Conservation (phyloP, 305 asterid genomes). For the Fraxinus dipetala region DNA sequence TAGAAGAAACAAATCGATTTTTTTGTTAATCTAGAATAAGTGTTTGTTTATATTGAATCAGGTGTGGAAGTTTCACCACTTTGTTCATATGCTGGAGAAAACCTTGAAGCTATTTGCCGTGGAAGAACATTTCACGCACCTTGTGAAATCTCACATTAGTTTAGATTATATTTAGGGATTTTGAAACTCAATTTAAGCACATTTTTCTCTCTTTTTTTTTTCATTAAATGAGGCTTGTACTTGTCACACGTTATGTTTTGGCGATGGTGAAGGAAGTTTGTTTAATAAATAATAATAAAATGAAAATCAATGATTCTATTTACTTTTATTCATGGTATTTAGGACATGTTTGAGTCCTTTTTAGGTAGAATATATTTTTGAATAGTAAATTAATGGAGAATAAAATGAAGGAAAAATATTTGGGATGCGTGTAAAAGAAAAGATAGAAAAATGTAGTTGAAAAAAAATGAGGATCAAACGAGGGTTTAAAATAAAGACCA, state of each 20-base stretch:
- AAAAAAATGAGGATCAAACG: no score
- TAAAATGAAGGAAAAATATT: no score
- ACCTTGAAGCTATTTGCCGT: constrained; percentile 87
- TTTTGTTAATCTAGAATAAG: neutral
- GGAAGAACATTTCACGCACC: constrained; percentile 97
- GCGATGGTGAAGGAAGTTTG: neutral
- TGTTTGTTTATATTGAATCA: constrained; percentile 23
- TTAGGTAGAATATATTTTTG: no score
- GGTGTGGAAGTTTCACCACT: constrained; percentile 98
- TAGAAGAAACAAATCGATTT: neutral
- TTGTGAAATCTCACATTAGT: constrained; percentile 76
- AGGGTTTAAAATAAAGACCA: neutral
- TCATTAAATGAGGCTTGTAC: neutral
- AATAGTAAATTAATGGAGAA: no score
- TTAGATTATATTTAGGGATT: neutral
- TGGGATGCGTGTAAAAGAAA: no score
- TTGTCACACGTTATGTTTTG: neutral
- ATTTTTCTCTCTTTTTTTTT: neutral
- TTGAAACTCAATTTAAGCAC: neutral
- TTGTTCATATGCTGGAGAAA: constrained; percentile 92
- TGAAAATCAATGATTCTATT: neutral
- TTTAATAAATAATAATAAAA: neutral
- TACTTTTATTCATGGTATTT: neutral
- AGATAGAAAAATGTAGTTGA: no score
- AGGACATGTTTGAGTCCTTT: no score